Percentiles rank a stretch among this genome's conserved stretches.
These are phyloP conservation scores for Aurifilum marmelostoma DNA, from an alignment of 2,329 filamentous ascomycete species.

Conservation along the genomic window DNA sequence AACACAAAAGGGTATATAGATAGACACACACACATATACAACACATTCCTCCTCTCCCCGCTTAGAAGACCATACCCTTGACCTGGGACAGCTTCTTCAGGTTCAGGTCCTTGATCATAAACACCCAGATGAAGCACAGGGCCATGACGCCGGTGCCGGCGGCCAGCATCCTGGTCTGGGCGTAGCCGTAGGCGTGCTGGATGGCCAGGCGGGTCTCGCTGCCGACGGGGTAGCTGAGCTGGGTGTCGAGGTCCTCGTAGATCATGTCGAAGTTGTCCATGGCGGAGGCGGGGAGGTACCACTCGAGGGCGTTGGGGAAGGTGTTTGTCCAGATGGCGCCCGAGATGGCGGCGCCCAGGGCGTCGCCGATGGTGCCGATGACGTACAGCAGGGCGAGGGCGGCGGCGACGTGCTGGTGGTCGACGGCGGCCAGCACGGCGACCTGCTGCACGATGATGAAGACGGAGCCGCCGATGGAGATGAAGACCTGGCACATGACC, in stretches of 20 bases:
- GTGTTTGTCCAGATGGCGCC: conserved; percentile 49
- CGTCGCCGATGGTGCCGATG: conserved; percentile 48
- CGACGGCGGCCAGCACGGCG: conserved; percentile 59
- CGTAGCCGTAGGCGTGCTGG: conserved; percentile 59
- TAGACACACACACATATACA: no score
- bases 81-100: conserved; percentile 52
- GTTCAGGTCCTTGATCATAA: conserved; percentile 55
- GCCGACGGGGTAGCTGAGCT: conserved; percentile 54
- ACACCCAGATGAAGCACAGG: conserved; percentile 41
- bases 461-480: conserved; percentile 55
- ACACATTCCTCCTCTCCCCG: background rate
- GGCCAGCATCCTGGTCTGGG: conserved; percentile 53
- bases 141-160: conserved; percentile 41
- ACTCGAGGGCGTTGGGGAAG: conserved; percentile 48
- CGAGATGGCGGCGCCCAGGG: conserved; percentile 49
- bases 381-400: conserved; percentile 51
- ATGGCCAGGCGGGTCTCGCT: conserved; percentile 53
- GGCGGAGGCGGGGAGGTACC: conserved; percentile 51
- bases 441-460: conserved; percentile 60
- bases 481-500: conserved; percentile 48
- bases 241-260: conserved; percentile 55
- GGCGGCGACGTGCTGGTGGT: conserved; percentile 57
- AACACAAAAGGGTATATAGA: no score
- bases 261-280: conserved; percentile 48
- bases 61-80: conserved; percentile 55